Evolutionary conservation across 345 rosid genomes (phyloP).

Genomic region (Linum trigynum): DNA sequence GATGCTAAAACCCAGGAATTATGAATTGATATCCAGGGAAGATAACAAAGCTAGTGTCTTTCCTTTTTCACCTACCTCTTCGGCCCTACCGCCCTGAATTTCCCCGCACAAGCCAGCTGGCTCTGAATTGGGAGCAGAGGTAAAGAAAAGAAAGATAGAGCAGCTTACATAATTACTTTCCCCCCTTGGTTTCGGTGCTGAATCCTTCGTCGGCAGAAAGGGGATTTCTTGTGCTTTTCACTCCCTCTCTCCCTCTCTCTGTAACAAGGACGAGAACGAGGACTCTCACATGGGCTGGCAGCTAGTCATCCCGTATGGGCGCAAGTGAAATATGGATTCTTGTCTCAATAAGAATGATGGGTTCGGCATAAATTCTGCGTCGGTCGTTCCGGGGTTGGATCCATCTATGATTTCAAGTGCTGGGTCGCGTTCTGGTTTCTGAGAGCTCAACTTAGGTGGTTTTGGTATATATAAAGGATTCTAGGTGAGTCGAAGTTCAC

Average conservation of each 20-base stretch:
- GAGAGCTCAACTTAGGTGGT: slow-evolving; percentile 8
- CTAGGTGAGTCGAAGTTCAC: slow-evolving; percentile 2
- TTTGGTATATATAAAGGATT: neutral
- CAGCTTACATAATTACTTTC: neutral
- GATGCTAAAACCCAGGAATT: neutral
- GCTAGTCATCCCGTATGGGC: slow-evolving; percentile 9
- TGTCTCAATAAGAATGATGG: slow-evolving; percentile 1
- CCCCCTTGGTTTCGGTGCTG: neutral
- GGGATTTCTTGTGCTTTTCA: neutral
- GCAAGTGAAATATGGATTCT: slow-evolving; percentile 6
- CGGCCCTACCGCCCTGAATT: neutral
- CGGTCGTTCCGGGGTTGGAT: neutral
- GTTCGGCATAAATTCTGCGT: neutral
- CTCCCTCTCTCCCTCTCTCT: neutral
- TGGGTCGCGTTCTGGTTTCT: neutral
- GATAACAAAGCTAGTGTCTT: neutral
- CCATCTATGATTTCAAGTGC: neutral
- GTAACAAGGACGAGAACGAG: neutral
- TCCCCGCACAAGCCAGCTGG: neutral
- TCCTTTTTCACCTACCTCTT: too few species aligned
- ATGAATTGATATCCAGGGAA: neutral
- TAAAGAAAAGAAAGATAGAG: neutral
- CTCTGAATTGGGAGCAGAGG: neutral
- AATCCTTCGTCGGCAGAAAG: neutral
- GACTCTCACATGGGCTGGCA: neutral